Evolutionary conservation across 1,284 basidiomycete species (phyloP).

Genomic region (Acaromyces ingoldii): DNA sequence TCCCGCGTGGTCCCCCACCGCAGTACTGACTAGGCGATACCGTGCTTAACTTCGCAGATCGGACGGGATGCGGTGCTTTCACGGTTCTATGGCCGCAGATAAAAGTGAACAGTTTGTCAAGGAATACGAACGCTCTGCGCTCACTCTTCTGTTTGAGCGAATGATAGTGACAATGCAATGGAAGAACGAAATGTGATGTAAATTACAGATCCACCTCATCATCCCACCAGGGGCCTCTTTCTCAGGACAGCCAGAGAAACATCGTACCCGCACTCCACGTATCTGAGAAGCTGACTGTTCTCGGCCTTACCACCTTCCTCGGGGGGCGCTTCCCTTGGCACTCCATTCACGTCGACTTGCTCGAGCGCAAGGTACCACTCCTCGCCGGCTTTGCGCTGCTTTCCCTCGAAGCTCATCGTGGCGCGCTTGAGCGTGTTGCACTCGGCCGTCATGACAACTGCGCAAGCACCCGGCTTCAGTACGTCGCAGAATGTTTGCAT

Average conservation of each 20-base stretch:
- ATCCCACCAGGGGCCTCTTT: background rate
- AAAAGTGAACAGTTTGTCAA: too few species aligned
- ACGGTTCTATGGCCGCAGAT: constrained; percentile 72
- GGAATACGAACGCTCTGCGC: too few species aligned
- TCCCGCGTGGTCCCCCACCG: constrained; percentile 76
- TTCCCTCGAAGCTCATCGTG: background rate
- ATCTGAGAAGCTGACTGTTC: too few species aligned
- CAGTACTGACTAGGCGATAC: constrained; percentile 76
- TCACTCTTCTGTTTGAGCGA: too few species aligned
- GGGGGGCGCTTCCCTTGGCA: background rate
- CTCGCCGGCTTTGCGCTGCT: background rate
- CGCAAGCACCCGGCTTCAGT: constrained; percentile 6
- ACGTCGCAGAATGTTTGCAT: background rate
- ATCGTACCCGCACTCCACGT: constrained; percentile 2
- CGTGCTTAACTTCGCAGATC: constrained; percentile 74
- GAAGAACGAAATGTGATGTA: too few species aligned
- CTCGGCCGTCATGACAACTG: constrained; percentile 10
- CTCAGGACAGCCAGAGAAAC: background rate
- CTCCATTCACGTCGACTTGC: background rate
- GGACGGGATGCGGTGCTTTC: constrained; percentile 75
- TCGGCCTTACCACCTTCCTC: background rate
- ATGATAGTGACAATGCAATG: too few species aligned
- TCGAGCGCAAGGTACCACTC: background rate
- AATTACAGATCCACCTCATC: too few species aligned
- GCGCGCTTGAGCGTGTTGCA: constrained; percentile 3